Conservation (phyloP, 306 rosid species). For the Oxytropis ochrocephala region DNA sequence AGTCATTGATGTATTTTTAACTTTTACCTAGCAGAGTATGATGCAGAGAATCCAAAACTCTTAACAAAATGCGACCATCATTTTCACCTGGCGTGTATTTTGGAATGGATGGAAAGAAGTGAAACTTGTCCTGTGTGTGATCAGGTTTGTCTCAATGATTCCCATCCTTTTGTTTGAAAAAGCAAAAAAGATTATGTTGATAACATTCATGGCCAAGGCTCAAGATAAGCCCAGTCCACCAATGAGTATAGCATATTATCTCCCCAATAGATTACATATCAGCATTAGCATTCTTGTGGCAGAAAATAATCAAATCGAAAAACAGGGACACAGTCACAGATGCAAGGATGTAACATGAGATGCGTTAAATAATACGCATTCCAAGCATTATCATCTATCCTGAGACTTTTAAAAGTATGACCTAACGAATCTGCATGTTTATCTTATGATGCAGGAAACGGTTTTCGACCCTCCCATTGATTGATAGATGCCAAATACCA, state of each 20-base stretch:
- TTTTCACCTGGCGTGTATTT: slow-evolving; percentile 97
- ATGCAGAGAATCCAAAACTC: slow-evolving; percentile 72
- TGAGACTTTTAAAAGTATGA: background rate
- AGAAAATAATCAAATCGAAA: no score
- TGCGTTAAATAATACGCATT: no score
- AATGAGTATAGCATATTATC: no score
- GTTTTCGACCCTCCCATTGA: slow-evolving; percentile 66
- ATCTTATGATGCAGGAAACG: slow-evolving; percentile 60
- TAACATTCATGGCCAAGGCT: no score
- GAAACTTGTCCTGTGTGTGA: slow-evolving; percentile 85
- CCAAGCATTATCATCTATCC: background rate
- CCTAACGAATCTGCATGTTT: background rate
- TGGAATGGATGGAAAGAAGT: slow-evolving; percentile 99
- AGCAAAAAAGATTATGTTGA: no score
- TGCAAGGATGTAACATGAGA: no score
- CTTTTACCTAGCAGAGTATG: slow-evolving; percentile 59
- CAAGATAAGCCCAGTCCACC: no score
- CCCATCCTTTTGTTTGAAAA: background rate
- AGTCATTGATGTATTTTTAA: background rate
- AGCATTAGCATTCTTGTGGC: no score
- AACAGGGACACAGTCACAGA: no score
- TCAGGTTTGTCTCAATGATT: slow-evolving; percentile 47
- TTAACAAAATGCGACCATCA: slow-evolving; percentile 73
- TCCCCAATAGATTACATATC: no score
- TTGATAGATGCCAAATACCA: slow-evolving; percentile 28